Base-by-base conservation (phyloP, 352 stramenopile species). In the Albugo laibachii region DNA sequence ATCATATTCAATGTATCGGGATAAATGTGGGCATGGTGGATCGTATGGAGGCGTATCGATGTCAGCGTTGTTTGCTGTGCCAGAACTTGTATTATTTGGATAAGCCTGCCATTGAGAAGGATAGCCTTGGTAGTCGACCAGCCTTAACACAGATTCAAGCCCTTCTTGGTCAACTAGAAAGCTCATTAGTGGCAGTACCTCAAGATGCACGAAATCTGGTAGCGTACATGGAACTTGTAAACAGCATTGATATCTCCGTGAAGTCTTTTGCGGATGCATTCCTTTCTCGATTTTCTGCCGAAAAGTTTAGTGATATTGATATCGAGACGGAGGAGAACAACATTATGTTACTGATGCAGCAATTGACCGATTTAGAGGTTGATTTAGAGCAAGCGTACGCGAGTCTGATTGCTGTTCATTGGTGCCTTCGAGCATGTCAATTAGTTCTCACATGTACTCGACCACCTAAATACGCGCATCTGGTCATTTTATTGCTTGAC, bases 1-100 rank as follows among this genome's bases (percentile, higher is more conserved):
- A 87, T 45, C 77, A 91, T 45, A 63, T 66, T 0, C 45, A 39
- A 1, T 91, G 77, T 46, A 83, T 91, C 45, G 68, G 68, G 0
- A 69, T 91, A 41, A 59, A 48, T 6, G 58, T 62, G 1, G 53
- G 65, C 0, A 63, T 66, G 1, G 71, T 91, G 53, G 68, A 79
- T 11, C 52, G 49, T 14, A 56, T 83, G 16, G 77, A 91, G 44
- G 70, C 70, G 8, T 91, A 80, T 47, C 68, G 77, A 11, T 91
- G 77, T 47, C 61, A 57, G 13, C 69, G 69, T 3, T 89, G 77
- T 38, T 65, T 71, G 1, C 60, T 82, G 20, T 58, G 59, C 11
- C 69, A 86, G 48, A 61, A 80, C 13, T 50, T 89, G 0, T 79
- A 80, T 41, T 81, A 85, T 38, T 21, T 88, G 19, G 66, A 83